phyloP scores from a whole-genome alignment of 805 yeast species.

The Grigorovia humatica region DNA sequence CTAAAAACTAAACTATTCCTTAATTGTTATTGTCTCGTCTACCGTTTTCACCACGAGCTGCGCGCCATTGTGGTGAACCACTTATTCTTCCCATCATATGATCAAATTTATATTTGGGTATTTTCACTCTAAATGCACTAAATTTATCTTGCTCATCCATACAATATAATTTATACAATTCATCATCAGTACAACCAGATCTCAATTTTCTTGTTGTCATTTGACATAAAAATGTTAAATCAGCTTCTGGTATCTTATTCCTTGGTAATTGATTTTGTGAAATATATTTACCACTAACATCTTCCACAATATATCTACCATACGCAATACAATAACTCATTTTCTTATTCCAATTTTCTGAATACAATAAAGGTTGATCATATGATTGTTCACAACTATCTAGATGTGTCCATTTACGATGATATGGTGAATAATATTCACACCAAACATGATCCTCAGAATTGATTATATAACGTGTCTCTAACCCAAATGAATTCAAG shows the following conservation, averaged over 20 bases:
- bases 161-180: slow-evolving; percentile 28
- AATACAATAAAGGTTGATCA: slow-evolving; percentile 71
- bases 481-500: slow-evolving; percentile 53
- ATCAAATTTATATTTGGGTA: background rate
- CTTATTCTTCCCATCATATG: slow-evolving; percentile 43
- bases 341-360: slow-evolving; percentile 83
- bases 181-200: slow-evolving; percentile 22
- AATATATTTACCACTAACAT: slow-evolving; percentile 63
- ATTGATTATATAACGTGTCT: slow-evolving; percentile 73
- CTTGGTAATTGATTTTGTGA: slow-evolving; percentile 38
- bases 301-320: slow-evolving; percentile 49
- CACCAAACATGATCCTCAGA: slow-evolving; percentile 96
- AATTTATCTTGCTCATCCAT: slow-evolving; percentile 28
- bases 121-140: slow-evolving; percentile 8
- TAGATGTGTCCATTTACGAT: slow-evolving; percentile 72
- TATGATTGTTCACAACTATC: slow-evolving; percentile 83
- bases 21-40: no score
- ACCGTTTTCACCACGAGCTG: slow-evolving; percentile 72
- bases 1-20: no score
- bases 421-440: slow-evolving; percentile 58
- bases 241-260: slow-evolving; percentile 33
- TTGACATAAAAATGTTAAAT: slow-evolving; percentile 29
- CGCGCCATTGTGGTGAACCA: slow-evolving; percentile 70
- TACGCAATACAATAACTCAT: slow-evolving; percentile 84
- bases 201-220: slow-evolving; percentile 31